Base-by-base conservation (phyloP, 2,329 filamentous ascomycete species). In the Cladosporium sp. region DNA sequence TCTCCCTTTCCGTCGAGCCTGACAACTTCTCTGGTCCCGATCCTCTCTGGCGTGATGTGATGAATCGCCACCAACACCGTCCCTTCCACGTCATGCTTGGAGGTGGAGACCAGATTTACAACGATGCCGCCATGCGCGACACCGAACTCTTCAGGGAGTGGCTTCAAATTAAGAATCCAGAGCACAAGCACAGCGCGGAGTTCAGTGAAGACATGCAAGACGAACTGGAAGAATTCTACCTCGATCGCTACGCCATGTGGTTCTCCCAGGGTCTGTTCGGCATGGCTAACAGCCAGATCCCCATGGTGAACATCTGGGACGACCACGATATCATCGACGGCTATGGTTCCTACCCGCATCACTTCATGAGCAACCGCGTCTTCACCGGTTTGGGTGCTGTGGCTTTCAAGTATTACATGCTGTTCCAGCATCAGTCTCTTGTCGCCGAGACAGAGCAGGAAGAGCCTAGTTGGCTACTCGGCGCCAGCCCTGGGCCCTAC, bases 1-100 rank as follows among this genome's bases (percentile, higher is more conserved):
- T 99, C 74, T 92, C 89, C 60, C 68, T 86, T 45, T 86, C 81
- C 51, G 87, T 88, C 19, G 84, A 95, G 55, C 74, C 89, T 0
- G 80, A 95, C 64, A 78, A 84, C 40, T 86, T 96, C 66, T 93
- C 86, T 63, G 93, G 93, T 0, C 93, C 95, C 0, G 93, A 99
- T 70, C 93, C 93, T 1, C 79, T 99, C 70, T 99, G 95, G 93
- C 85, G 92, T 50, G 93, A 99, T 66, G 89, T 97, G 5, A 76
- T 97, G 55, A 96, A 96, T 67, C 88, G 71, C 77, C 93, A 99
- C 65, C 91, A 96, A 68, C 88, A 85, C 37, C 82, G 84, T 47
- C 93, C 93, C 2, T 99, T 97, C 73, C 95, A 99, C 68, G 90
- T 96, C 49, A 99, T 99, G 93, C 80, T 99, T 58, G 95, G 93